Conservation (phyloP, 2,329 filamentous ascomycete genomes). For the Phoma sp. region DNA sequence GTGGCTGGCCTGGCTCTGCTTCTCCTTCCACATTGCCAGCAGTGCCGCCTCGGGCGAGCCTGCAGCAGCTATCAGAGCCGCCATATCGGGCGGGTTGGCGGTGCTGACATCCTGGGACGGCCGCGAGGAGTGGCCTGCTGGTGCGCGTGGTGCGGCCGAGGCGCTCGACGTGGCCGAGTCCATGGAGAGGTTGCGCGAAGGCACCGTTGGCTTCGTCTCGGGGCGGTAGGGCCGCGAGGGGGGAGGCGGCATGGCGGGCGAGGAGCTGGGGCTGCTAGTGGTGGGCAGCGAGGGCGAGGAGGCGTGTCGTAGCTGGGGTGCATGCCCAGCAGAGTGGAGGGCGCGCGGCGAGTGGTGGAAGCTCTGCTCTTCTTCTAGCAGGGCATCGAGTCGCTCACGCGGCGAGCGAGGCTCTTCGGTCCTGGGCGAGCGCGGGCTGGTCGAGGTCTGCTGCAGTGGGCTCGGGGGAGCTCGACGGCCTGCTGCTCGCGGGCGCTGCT, state of each 20-base stretch:
- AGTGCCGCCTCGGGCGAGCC: constrained; percentile 91
- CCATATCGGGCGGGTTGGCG: constrained; percentile 75
- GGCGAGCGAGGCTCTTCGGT: constrained; percentile 45
- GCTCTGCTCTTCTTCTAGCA: constrained; percentile 44
- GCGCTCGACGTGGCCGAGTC: constrained; percentile 71
- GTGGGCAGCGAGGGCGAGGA: constrained; percentile 41
- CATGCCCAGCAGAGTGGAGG: constrained; percentile 32
- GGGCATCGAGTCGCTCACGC: constrained; percentile 47
- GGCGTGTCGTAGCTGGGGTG: constrained; percentile 40
- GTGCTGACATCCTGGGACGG: constrained; percentile 58
- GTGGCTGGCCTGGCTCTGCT: constrained; percentile 84
- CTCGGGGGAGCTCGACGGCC: constrained; percentile 34
- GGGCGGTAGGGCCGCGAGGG: constrained; percentile 43
- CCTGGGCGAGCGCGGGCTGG: constrained; percentile 23
- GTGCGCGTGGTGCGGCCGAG: constrained; percentile 54
- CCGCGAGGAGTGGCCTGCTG: constrained; percentile 63
- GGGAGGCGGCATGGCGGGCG: constrained; percentile 40
- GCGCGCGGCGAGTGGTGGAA: constrained; percentile 28
- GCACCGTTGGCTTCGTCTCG: constrained; percentile 37
- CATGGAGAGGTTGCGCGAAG: constrained; percentile 81
- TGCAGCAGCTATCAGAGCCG: constrained; percentile 77
- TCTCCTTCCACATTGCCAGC: constrained; percentile 86
- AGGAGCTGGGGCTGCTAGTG: constrained; percentile 39
- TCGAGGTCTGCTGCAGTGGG: constrained; percentile 32
- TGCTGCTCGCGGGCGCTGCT: constrained; percentile 2